A percentile compares a stretch with the other conserved stretches of the same genome.
Conservation (phyloP, 805 yeast species). For the Pichia nakasei region DNA sequence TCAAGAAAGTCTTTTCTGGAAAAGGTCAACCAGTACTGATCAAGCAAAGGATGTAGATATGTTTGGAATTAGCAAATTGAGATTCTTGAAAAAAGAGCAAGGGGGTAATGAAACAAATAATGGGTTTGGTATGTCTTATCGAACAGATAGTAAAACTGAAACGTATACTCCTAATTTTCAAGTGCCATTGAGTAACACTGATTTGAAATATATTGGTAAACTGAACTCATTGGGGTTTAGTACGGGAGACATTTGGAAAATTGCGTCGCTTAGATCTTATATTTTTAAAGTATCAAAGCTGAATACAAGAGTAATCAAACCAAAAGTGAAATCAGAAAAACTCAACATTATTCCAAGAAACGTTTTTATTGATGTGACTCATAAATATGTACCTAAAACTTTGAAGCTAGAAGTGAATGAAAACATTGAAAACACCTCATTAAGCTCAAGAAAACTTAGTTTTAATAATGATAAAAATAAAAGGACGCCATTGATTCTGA, state of each 20-base stretch:
- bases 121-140: background rate
- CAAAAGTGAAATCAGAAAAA: background rate
- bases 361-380: slow-evolving; percentile 39
- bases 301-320: background rate
- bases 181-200: slow-evolving; percentile 53
- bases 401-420: background rate
- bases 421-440: no score
- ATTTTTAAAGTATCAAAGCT: slow-evolving; percentile 48
- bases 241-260: slow-evolving; percentile 75
- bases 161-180: slow-evolving; percentile 34
- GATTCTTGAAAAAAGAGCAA: slow-evolving; percentile 23
- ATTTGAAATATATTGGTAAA: slow-evolving; percentile 63
- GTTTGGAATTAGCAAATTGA: slow-evolving; percentile 36
- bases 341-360: slow-evolving; percentile 37
- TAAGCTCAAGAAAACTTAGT: background rate
- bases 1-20: slow-evolving; percentile 74
- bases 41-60: slow-evolving; percentile 26
- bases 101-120: background rate
- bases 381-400: slow-evolving; percentile 14
- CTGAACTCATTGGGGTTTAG: slow-evolving; percentile 64
- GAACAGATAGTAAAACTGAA: slow-evolving; percentile 14
- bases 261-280: slow-evolving; percentile 61
- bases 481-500: background rate
- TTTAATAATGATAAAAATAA: background rate
- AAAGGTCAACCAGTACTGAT: slow-evolving; percentile 27